A percentile compares a stretch with the other conserved stretches of the same genome.
Conservation (phyloP, 106 monocot species). For the Allium sativum region DNA sequence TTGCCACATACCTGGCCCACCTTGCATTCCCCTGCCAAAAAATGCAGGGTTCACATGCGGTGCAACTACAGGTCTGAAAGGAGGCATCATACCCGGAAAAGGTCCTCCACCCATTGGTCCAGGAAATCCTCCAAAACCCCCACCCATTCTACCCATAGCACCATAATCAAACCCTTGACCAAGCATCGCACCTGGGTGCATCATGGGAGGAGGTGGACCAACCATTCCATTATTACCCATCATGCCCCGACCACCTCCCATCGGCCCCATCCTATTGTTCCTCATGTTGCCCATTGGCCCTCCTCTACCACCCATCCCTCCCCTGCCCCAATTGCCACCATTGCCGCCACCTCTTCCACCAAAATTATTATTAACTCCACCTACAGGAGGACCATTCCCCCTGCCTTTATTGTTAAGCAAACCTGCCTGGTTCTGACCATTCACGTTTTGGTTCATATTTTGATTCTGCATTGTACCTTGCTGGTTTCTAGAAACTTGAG, state of each 20-base stretch:
- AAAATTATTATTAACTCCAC: conserved; percentile 16
- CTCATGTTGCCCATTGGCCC: conserved; percentile 51
- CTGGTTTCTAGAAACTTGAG: conserved; percentile 44
- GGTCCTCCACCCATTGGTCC: conserved; percentile 41
- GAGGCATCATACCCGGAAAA: conserved; percentile 72
- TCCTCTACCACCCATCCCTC: background rate
- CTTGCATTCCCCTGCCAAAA: conserved; percentile 68
- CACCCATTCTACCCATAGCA: conserved; percentile 75
- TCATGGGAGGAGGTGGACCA: conserved; percentile 51
- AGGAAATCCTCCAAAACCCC: conserved; percentile 69
- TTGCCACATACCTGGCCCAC: conserved; percentile 73
- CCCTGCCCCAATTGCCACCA: conserved; percentile 22
- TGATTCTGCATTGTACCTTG: conserved; percentile 14
- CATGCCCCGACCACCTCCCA: conserved; percentile 54
- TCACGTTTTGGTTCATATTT: conserved; percentile 7
- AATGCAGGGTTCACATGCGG: conserved; percentile 90
- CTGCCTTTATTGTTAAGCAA: conserved; percentile 12
- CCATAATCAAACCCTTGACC: conserved; percentile 83
- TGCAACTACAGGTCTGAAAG: conserved; percentile 77
- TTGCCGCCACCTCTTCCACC: conserved; percentile 19
- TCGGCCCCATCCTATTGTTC: conserved; percentile 48
- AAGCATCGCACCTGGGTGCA: conserved; percentile 55
- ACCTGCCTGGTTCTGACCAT: background rate
- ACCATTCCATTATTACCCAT: conserved; percentile 77
- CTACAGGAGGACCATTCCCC: conserved; percentile 18